Percentiles rank a stretch among this genome's conserved stretches.
Evolutionary conservation across 371 early-diverging fungal species (phyloP).

Genomic region (Conidiobolus incongruus): DNA sequence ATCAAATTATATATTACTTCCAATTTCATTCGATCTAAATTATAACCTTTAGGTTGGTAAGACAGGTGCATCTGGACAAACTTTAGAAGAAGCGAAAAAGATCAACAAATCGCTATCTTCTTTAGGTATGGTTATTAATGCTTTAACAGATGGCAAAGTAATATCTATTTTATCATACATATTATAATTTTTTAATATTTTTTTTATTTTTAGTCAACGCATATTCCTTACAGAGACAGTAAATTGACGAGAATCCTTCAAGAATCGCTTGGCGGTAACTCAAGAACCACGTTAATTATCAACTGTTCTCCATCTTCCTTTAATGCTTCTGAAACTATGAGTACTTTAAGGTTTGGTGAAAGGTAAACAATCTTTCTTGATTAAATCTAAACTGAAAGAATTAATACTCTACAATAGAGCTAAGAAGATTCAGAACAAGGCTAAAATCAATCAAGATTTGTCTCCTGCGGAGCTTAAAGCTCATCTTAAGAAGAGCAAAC

Average conservation of each 20-base stretch:
- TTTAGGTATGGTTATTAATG: conserved; percentile 97
- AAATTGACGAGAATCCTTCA: conserved; percentile 96
- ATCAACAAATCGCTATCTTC: conserved; percentile 97
- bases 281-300: conserved; percentile 89
- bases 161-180: neutral
- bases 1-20: too few relatives aligned
- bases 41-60: conserved; percentile 26
- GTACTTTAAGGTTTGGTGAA: conserved; percentile 92
- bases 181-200: neutral
- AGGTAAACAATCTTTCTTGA: conserved; percentile 12
- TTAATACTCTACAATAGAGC: conserved; percentile 24
- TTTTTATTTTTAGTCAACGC: conserved; percentile 37
- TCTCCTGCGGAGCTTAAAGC: conserved; percentile 82
- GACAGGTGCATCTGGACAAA: conserved; percentile 95
- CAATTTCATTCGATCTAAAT: conserved; percentile 2
- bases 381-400: neutral
- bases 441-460: conserved; percentile 88
- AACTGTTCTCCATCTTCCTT: conserved; percentile 89
- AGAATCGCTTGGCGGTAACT: conserved; percentile 96
- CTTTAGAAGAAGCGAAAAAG: conserved; percentile 97
- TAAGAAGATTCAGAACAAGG: conserved; percentile 96
- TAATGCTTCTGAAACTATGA: conserved; percentile 86
- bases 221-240: conserved; percentile 96
- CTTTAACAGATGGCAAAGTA: conserved; percentile 80
- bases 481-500: conserved; percentile 66